Conservation (phyloP, 495 filamentous ascomycete species). For the Talaromyces adpressus region DNA sequence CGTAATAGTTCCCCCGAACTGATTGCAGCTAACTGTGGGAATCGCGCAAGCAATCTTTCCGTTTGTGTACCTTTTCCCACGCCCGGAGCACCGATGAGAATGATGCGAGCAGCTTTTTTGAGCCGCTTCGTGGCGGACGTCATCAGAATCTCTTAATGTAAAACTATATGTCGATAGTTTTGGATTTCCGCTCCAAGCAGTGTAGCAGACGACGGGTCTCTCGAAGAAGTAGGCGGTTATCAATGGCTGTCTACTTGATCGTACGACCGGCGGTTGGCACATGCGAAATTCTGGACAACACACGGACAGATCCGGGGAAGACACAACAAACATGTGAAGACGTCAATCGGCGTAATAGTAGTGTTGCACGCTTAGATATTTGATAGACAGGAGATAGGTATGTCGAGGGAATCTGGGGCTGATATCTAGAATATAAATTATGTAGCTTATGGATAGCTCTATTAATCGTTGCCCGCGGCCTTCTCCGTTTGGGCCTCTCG, state of each 20-base stretch:
- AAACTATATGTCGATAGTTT: neutral
- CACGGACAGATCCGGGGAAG: neutral
- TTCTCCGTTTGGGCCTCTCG: neutral
- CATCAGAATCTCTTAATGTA: slow-evolving; percentile 9
- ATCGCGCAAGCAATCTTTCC: slow-evolving; percentile 75
- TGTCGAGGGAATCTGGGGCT: neutral
- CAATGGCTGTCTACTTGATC: neutral
- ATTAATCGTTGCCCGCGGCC: neutral
- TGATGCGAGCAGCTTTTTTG: slow-evolving; percentile 79
- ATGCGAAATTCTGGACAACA: neutral
- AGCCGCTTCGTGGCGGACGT: slow-evolving; percentile 42
- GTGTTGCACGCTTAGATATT: neutral
- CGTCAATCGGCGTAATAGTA: neutral
- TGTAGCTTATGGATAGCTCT: neutral
- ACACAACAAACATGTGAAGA: slow-evolving; percentile 1
- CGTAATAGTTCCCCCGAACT: slow-evolving; percentile 89
- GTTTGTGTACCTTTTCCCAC: slow-evolving; percentile 93
- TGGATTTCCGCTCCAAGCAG: neutral
- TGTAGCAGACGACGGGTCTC: neutral
- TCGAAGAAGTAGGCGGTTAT: neutral
- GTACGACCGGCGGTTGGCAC: neutral
- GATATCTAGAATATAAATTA: neutral
- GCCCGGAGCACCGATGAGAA: slow-evolving; percentile 91
- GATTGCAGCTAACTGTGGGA: slow-evolving; percentile 83
- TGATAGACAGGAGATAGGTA: neutral